Evolutionary conservation across 495 filamentous ascomycete genomes (phyloP).

Genomic region (Alectoria sarmentosa): DNA sequence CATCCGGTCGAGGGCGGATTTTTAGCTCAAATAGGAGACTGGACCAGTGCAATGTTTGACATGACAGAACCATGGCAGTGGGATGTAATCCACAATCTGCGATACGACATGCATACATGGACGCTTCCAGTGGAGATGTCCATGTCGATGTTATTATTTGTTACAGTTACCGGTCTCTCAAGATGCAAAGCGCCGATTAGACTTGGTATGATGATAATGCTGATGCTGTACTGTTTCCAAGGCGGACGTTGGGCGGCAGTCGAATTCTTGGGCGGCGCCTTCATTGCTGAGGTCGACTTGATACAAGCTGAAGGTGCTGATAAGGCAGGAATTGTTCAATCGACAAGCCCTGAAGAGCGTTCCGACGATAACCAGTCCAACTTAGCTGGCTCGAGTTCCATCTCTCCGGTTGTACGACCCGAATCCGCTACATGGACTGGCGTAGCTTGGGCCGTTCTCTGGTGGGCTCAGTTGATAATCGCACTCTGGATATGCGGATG

Average conservation of each 20-base stretch:
- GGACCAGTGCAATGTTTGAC: conserved; percentile 40
- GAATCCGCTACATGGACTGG: background rate
- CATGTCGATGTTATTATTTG: conserved; percentile 57
- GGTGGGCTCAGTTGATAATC: conserved; percentile 22
- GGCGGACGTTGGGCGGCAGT: conserved; percentile 54
- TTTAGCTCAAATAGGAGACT: conserved; percentile 41
- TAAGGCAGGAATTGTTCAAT: background rate
- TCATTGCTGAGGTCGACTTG: conserved; percentile 52
- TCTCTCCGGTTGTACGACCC: background rate
- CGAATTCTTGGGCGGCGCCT: conserved; percentile 52
- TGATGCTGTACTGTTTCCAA: conserved; percentile 50
- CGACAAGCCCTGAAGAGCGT: background rate
- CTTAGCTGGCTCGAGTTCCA: background rate
- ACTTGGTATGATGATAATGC: conserved; percentile 36
- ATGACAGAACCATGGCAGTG: conserved; percentile 50
- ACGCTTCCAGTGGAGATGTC: conserved; percentile 68
- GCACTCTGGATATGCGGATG: conserved; percentile 38
- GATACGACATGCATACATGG: conserved; percentile 64
- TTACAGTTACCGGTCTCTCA: conserved; percentile 49
- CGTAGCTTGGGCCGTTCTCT: conserved; percentile 5
- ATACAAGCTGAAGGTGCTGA: conserved; percentile 30
- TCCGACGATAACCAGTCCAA: background rate
- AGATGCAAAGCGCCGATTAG: conserved; percentile 42
- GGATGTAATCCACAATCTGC: conserved; percentile 42
- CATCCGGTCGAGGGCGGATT: conserved; percentile 41